A percentile compares a stretch with the other conserved stretches of the same genome.
Conservation (phyloP, 108 stramenopile species). For the Conticribra weissflogii region DNA sequence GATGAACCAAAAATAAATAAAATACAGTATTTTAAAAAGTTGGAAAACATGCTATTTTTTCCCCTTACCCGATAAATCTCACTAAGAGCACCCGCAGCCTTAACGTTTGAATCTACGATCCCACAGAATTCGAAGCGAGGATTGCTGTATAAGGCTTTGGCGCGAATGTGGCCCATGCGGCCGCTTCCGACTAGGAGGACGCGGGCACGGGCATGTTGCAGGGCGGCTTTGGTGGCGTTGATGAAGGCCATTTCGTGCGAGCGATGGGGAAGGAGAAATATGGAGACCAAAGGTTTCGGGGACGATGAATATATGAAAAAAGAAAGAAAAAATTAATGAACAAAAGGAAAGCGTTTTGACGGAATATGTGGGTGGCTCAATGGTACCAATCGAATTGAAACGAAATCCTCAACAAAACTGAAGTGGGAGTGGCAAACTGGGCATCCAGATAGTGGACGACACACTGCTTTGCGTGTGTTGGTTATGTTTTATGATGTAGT, state of each 20-base stretch:
- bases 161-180: slow-evolving; percentile 72
- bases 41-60: no score
- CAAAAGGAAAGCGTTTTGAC: no score
- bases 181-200: slow-evolving; percentile 61
- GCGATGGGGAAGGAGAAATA: not conserved
- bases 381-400: no score
- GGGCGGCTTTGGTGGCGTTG: slow-evolving; percentile 3
- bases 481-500: no score
- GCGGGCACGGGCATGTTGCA: slow-evolving; percentile 16
- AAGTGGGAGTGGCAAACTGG: no score
- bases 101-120: slow-evolving; percentile 56
- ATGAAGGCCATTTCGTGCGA: slow-evolving; percentile 7
- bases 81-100: slow-evolving; percentile 41
- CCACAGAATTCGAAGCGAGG: slow-evolving; percentile 61
- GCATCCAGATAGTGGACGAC: no score
- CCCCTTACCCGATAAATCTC: slow-evolving; percentile 38
- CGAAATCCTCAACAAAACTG: no score
- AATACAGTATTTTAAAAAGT: slow-evolving; percentile 7
- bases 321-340: no score
- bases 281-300: no score
- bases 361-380: no score
- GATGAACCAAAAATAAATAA: slow-evolving; percentile 14
- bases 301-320: no score
- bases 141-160: slow-evolving; percentile 52
- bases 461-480: no score